Base-by-base conservation (phyloP, 2,329 filamentous ascomycete genomes). In the Colletotrichum tabaci region DNA sequence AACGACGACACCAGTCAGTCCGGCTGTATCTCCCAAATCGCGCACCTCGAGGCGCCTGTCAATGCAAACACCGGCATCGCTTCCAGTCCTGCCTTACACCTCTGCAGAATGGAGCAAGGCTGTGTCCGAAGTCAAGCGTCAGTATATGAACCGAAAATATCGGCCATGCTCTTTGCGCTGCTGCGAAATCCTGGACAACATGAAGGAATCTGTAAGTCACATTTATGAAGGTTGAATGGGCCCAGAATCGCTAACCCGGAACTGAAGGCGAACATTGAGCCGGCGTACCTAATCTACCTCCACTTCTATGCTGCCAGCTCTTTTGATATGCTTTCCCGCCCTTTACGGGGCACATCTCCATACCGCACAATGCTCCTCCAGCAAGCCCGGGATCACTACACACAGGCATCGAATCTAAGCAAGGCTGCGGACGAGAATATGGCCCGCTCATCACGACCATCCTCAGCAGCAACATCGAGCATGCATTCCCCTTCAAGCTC, bases 231-330 rank as follows among this genome's bases (percentile, higher is more conserved):
- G 23, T 50, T 0, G 18, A 56, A 53, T 35, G 18, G 38, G 6
- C 21, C 23, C 10, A 13, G 30, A 18, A 65, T 26, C 55, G 56
- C 70, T 77, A 74, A 77, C 69, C 60, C 3, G 66, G 18, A 62
- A 47, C 30, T 5, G 0, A n/a, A 79, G 77, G 81, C 81, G 15
- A 77, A 82, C 35, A 80, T 87, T 23, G 86, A 89, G 76, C 86
- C 87, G 2, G 81, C 87, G 8, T 87, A 90, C 75, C 81, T 89
- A 44, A 87, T 90, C 74, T 90, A 89, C 72, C 82, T 91, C 7
- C 85, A 89, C 77, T 90, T 90, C 77, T 91, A 90, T 73, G 88
- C 88, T n/a, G 89, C 89, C 23, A 86, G 84, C n/a, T 87, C 88
- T 16, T 83, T 89, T 52, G 89, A 90, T 75, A 86, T 87, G 81